Base-by-base conservation (phyloP, 2,329 filamentous ascomycete species). In the Ascomycota sp. region DNA sequence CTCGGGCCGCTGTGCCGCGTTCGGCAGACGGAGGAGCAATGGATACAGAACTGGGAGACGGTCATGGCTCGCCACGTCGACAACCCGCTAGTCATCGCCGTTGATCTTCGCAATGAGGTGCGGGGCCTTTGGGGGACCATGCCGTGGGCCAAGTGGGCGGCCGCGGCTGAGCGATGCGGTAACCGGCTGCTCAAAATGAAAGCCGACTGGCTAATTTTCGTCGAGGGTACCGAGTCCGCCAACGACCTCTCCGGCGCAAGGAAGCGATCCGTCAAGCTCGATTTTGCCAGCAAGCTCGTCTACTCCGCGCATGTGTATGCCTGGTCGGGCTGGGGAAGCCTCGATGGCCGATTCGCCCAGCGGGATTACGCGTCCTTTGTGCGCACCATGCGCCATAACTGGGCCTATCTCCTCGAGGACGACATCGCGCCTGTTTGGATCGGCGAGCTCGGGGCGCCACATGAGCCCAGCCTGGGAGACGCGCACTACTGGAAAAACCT, bases 301-400 rank as follows among this genome's bases (percentile, higher is more conserved):
- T 78, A 77, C 52, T 73, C 69, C 34, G 63, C 69, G 2, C 73
- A 78, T 45, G 70, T 76, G 15, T 77, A 78, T 45, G 56, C 59
- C 21, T 78, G 73, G 73, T 75, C 69, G 11, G 73, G 74, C 32
- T 78, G 73, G 74, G 70, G 71, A 23, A 67, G 61, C 38, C 44
- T 57, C 35, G 63, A 58, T 20, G 68, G 69, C 3, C 62, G 69
- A 4, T 78, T 71, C 45, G 56, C 64, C 7, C 63, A 65, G 46
- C 63, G 72, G 5, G 53, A 53, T 20, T 78, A 76, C 44, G 51
- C 56, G 8, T 69, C 66, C n/a, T 77, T 78, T 42, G 63, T 59
- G 19, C 46, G 56, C 31, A 57, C 69, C 30, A 76, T 77, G 72
- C 56, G 61, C 19, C 46, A 57, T 36, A 75, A 75, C 46, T 78